Evolutionary conservation across 306 rosid species (phyloP), one percentile per base, ranked within the genome.

Genomic region (Abrus precatorius): DNA sequence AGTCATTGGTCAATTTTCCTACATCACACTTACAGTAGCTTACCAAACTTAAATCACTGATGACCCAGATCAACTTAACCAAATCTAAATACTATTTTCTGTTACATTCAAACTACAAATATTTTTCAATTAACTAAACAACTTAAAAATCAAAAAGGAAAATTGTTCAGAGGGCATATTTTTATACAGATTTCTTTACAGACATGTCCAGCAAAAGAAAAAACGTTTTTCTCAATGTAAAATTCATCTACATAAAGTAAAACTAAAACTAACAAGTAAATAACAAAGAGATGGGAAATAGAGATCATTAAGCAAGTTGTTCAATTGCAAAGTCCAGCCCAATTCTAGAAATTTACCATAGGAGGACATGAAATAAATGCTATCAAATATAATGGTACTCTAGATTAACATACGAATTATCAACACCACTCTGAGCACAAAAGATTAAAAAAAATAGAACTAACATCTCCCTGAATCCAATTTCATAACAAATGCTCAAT

Each of bases 1-100:
- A 82, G 87, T 90, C 99, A 95, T 95, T 87, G 79, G 84, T 85
- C 86, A 88, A 85, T 90, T 84, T 90, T 83, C 97, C 97, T 90
- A 76, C 86, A 82, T 64, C 66, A 85, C 49, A 82, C 77, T 56
- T 13, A 14, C 49, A 12, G 70, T 45, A 78, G 53, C 67, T 82
- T 65, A 82, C 69, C 68, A 75, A 61, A 71, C 54, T 57, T 54
- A 8, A 52, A 28, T 47, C 6, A 60, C 3, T 32, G 80, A 85
- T 57, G 71, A 74, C 61, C 64, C 57, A 72, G 65, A 65, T 56
- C 64, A 10, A 34, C 20, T 30, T 2, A 61, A 28, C 28, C 44
- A 71, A 77, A 75, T 47, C 13, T 64, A 60, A 73, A 82, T 29
- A 9, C 30, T 44, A 72, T 79, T 63, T 67, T 47, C 69, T 64